These are phyloP conservation scores for Ephemerocybe angulata DNA, from an alignment of 768 basidiomycete species.

Conservation along the genomic window DNA sequence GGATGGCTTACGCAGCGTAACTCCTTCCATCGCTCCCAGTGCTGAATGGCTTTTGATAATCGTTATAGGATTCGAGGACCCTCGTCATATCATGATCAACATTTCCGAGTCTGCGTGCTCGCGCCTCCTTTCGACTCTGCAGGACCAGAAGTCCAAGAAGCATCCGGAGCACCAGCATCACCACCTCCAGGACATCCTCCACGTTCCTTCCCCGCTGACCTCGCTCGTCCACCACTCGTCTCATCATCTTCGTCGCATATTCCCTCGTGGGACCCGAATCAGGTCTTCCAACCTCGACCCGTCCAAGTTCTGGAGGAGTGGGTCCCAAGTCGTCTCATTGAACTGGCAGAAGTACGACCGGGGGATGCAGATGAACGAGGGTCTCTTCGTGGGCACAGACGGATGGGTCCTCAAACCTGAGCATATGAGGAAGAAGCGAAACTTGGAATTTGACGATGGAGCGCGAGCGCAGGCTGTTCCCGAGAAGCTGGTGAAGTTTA, in stretches of 20 bases:
- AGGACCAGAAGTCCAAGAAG: not conserved
- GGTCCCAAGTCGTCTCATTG: constrained; percentile 53
- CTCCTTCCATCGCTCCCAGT: constrained; percentile 1
- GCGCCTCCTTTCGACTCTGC: constrained; percentile 24
- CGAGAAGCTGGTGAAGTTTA: constrained; percentile 23
- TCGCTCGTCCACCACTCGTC: constrained; percentile 41
- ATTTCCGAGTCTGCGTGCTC: constrained; percentile 50
- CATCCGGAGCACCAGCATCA: constrained; percentile 2
- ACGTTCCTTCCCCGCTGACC: constrained; percentile 29
- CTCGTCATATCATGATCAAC: constrained; percentile 54
- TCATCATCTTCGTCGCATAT: constrained; percentile 50
- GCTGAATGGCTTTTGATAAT: not conserved
- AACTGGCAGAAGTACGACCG: constrained; percentile 64
- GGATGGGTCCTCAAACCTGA: constrained; percentile 56
- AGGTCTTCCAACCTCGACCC: constrained; percentile 53
- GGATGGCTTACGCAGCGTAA: constrained; percentile 45
- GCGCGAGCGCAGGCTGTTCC: not conserved
- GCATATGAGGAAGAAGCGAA: constrained; percentile 4
- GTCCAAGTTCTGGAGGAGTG: constrained; percentile 49
- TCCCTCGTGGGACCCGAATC: constrained; percentile 55
- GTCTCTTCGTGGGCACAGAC: constrained; percentile 51
- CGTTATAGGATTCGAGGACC: constrained; percentile 34
- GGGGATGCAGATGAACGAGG: constrained; percentile 61
- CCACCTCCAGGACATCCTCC: constrained; percentile 1
- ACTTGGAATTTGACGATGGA: not conserved